Conservation (phyloP, 768 basidiomycete genomes). For the Rhodotorula paludigena region DNA sequence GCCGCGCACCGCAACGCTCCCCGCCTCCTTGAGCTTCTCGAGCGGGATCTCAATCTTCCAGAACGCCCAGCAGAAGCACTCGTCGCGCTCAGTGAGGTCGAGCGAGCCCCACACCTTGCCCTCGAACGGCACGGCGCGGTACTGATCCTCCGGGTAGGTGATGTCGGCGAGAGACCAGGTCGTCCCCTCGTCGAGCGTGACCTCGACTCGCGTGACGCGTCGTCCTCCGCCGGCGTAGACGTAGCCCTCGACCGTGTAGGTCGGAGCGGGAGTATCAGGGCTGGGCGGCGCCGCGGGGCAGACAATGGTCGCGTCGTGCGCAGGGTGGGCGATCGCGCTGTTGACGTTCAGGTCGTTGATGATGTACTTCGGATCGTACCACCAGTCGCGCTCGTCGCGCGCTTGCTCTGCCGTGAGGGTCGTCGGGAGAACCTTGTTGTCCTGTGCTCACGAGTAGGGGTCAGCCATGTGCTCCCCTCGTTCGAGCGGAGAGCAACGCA, state of each 20-base stretch:
- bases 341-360: constrained; percentile 61
- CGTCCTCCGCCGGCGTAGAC: constrained; percentile 62
- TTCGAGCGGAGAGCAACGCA: constrained; percentile 23
- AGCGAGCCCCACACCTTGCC: constrained; percentile 54
- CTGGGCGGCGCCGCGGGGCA: neutral
- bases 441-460: constrained; percentile 46
- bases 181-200: constrained; percentile 56
- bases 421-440: constrained; percentile 62
- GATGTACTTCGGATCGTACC: constrained; percentile 54
- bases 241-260: constrained; percentile 56
- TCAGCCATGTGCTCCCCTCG: no score
- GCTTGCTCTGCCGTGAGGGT: constrained; percentile 56
- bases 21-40: constrained; percentile 46
- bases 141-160: constrained; percentile 56
- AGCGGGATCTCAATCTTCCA: constrained; percentile 53
- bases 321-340: constrained; percentile 57
- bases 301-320: constrained; percentile 53
- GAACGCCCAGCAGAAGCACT: constrained; percentile 60
- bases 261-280: constrained; percentile 1
- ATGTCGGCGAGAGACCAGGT: constrained; percentile 54
- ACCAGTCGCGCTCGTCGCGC: constrained; percentile 55
- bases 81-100: constrained; percentile 54
- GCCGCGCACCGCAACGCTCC: constrained; percentile 54
- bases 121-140: constrained; percentile 46
- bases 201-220: constrained; percentile 58